These are phyloP conservation scores for Alternaria metachromatica DNA, from an alignment of 2,329 filamentous ascomycete genomes.

Conservation along the genomic window DNA sequence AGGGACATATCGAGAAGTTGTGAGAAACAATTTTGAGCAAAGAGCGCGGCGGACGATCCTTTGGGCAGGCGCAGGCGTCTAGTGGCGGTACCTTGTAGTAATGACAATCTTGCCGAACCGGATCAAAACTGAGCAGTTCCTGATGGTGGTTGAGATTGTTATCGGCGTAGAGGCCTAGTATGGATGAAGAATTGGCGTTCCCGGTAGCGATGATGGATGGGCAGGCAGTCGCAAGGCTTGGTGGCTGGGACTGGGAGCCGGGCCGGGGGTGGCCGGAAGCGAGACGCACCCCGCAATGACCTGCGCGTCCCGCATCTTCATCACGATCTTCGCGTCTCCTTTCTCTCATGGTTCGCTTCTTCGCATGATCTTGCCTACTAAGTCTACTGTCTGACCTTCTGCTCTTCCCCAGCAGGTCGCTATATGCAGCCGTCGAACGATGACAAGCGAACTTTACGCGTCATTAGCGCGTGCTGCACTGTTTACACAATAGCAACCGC, in stretches of 20 bases:
- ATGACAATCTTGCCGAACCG: not conserved
- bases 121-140: not conserved
- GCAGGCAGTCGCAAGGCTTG: not conserved
- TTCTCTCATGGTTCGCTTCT: not conserved
- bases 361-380: rapidly evolving
- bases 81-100: not conserved
- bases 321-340: not conserved
- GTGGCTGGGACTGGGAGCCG: not conserved
- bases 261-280: not conserved
- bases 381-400: not conserved
- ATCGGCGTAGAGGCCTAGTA: not conserved
- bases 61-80: not conserved
- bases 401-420: not conserved
- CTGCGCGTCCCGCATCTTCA: not conserved
- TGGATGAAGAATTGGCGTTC: not conserved
- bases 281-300: not conserved
- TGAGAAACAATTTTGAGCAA: not conserved
- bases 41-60: not conserved
- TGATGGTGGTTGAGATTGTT: not conserved
- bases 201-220: not conserved
- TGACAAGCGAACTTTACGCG: not conserved
- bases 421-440: not conserved
- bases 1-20: not conserved
- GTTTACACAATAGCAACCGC: not conserved
- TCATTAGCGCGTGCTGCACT: not conserved